phyloP scores from a whole-genome alignment of 2,329 filamentous ascomycete species.

The Apiospora aurea region DNA sequence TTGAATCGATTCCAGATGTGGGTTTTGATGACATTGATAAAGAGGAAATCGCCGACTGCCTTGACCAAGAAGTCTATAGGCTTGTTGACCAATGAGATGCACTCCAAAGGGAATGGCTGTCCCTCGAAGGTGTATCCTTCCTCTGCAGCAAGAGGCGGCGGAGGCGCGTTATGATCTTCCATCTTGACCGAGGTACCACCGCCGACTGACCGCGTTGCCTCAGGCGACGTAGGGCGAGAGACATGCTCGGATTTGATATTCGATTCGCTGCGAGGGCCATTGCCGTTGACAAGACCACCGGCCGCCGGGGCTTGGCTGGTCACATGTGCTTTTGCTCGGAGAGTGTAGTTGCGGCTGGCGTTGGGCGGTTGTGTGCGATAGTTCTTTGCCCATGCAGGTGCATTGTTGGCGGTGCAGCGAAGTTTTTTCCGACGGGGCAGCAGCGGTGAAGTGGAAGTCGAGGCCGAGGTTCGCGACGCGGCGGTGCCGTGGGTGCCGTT shows the following conservation, averaged over 20 bases:
- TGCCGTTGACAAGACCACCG: slow-evolving; percentile 34
- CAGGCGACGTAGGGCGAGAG: slow-evolving; percentile 57
- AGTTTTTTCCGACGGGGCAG: slow-evolving; percentile 49
- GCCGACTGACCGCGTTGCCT: slow-evolving; percentile 48
- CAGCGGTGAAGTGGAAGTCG: slow-evolving; percentile 40
- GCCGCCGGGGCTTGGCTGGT: slow-evolving; percentile 27
- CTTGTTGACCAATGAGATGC: slow-evolving; percentile 72
- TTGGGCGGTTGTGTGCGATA: neutral
- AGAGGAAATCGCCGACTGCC: slow-evolving; percentile 82
- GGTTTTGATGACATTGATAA: slow-evolving; percentile 72
- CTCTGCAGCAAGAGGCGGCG: slow-evolving; percentile 24
- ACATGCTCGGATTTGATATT: slow-evolving; percentile 40
- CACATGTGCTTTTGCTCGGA: slow-evolving; percentile 26
- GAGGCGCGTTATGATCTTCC: slow-evolving; percentile 32
- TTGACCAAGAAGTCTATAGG: slow-evolving; percentile 80
- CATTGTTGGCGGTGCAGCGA: neutral
- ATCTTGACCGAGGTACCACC: slow-evolving; percentile 33
- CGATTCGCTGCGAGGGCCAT: slow-evolving; percentile 31
- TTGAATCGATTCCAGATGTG: slow-evolving; percentile 66
- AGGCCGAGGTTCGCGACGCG: slow-evolving; percentile 25
- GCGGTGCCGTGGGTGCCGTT: slow-evolving; percentile 49
- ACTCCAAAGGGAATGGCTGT: slow-evolving; percentile 61
- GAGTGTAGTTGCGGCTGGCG: slow-evolving; percentile 18
- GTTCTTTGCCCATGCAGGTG: slow-evolving; percentile 5
- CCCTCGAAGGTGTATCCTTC: slow-evolving; percentile 38